Evolutionary conservation across 106 monocot species (phyloP), one percentile per base, ranked within the genome.

Genomic region (Dendrobium officinale): DNA sequence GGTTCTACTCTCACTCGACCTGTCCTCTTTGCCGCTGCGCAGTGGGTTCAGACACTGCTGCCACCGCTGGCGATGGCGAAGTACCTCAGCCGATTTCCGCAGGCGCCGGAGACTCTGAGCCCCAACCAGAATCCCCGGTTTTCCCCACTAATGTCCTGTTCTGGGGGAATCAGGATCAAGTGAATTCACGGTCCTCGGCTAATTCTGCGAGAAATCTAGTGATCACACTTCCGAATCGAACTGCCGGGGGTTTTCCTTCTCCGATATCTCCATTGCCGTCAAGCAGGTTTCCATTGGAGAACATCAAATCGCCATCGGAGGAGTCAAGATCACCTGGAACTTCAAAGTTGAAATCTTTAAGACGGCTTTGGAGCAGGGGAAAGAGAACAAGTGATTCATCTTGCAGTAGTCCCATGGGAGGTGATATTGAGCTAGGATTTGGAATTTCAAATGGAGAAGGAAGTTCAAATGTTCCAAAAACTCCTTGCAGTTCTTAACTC

Each of bases 1-100:
- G 90, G 90, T 81, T 90, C 9, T 55, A 72, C 55, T 83, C 85
- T 20, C 78, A 87, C 42, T 81, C 85, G 17, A 87, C 87, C n/a
- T 90, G 90, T 67, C 90, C 90, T 0, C 78, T 90, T 13, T 90
- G 90, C 82, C 77, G 90, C 3, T 42, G 44, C 72, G 73, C 79
- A 1, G 83, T 84, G 5, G 51, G 51, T 40, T 42, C 79, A 4
- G 79, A 42, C 13, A 15, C 51, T 11, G 44, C 67, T 4, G 29
- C n/a, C 20, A 6, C 9, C 20, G 22, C 13, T 10, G 4, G 5
- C 51, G 51, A 51, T 22, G 4, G 11, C 31, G 72, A 29, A 72
- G 0, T 16, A 40, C 15, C 72, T 15, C 15, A 4, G 0, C 24
- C 8, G 22, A 7, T 22, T 13, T 61, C 59, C 37, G n/a, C 74